Conservation (phyloP, 176 grass and related monocot genomes). For the Triticum dicoccoides region DNA sequence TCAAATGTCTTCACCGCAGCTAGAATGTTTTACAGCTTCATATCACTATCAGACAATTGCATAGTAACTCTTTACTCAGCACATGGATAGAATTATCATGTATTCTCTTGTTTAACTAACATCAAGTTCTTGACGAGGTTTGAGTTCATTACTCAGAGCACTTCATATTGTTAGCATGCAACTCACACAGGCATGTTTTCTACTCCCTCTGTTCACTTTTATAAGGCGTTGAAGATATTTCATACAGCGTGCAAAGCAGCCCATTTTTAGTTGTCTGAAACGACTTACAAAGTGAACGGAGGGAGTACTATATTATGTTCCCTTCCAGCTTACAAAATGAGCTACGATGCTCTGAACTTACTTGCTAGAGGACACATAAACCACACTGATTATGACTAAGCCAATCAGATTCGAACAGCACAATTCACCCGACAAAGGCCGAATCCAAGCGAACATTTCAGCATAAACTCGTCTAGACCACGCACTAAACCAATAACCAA, state of each 20-base stretch:
- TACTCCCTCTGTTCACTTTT: not conserved
- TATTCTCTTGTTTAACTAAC: not conserved
- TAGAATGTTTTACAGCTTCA: not conserved
- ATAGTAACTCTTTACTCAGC: not conserved
- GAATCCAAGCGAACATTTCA: not conserved
- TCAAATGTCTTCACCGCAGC: not conserved
- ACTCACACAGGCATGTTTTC: not conserved
- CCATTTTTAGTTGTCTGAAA: too few relatives aligned
- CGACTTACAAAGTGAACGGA: too few relatives aligned
- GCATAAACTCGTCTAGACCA: not conserved
- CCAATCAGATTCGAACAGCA: slow-evolving; percentile 7
- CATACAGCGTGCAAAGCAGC: too few relatives aligned
- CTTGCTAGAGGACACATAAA: not conserved
- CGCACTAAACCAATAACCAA: not conserved
- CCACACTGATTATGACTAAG: not conserved
- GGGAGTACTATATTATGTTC: not conserved
- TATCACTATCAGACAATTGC: not conserved
- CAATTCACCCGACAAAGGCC: not conserved
- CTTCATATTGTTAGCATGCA: not conserved
- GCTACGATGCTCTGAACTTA: not conserved
- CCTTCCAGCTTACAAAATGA: not conserved
- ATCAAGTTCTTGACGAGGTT: not conserved
- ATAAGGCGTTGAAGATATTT: too few relatives aligned
- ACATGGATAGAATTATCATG: not conserved
- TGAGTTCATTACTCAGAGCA: not conserved